phyloP scores from a whole-genome alignment of 164 flowering plant genomes.

The Vitis cinerea region DNA sequence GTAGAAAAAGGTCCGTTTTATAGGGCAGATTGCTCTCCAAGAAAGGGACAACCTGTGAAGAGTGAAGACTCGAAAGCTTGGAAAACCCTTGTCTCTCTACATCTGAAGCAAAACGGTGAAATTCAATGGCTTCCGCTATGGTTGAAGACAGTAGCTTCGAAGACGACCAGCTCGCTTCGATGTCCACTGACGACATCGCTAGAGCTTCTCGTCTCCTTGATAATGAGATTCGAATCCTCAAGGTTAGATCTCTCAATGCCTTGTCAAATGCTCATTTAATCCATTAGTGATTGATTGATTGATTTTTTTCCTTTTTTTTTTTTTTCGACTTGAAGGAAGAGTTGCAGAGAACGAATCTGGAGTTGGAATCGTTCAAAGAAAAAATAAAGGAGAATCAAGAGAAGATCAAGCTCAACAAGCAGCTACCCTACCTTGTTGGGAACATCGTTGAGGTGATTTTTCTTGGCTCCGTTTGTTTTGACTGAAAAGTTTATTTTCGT shows the following conservation, averaged over 20 bases:
- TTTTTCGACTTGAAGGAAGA: constrained; percentile 32
- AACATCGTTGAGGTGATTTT: constrained; percentile 47
- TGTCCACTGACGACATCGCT: constrained; percentile 51
- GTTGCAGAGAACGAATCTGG: constrained; percentile 43
- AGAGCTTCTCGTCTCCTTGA: constrained; percentile 62
- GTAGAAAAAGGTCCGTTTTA: too few relatives aligned
- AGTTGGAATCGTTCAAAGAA: constrained; percentile 48
- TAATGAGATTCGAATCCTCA: constrained; percentile 42
- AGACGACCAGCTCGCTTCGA: constrained; percentile 51
- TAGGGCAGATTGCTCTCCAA: too few relatives aligned
- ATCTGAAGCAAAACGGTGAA: too few relatives aligned
- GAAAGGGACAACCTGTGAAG: too few relatives aligned
- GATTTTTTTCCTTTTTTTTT: neutral
- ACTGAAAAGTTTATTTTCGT: too few relatives aligned
- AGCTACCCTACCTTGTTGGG: constrained; percentile 56
- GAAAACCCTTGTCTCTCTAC: too few relatives aligned
- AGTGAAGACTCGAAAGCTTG: too few relatives aligned
- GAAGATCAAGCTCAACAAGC: constrained; percentile 56
- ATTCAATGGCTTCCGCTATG: constrained; percentile 24
- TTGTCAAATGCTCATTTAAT: too few relatives aligned
- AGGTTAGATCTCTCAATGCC: constrained; percentile 16
- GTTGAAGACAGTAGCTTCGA: constrained; percentile 45
- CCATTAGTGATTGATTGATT: too few relatives aligned
- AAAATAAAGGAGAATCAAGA: constrained; percentile 57
- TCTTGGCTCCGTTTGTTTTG: neutral